These are phyloP conservation scores for Geotrichum australiense DNA, from an alignment of 1,139 yeast species.

Conservation along the genomic window DNA sequence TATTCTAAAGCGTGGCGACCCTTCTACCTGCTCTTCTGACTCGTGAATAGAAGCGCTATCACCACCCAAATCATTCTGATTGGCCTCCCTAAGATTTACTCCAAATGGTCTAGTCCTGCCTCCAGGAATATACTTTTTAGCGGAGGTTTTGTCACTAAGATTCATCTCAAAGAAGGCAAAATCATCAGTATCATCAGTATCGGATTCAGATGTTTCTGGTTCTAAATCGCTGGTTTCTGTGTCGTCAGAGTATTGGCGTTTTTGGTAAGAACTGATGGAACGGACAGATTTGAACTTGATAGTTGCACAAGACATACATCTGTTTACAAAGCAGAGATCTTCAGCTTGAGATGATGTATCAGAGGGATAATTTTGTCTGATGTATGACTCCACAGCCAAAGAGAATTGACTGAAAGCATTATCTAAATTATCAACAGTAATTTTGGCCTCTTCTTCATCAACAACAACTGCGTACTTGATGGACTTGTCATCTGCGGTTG, in stretches of 20 bases:
- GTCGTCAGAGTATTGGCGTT: background rate
- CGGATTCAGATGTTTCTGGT: background rate
- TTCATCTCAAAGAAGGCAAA: background rate
- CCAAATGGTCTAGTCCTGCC: background rate
- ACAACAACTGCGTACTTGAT: background rate
- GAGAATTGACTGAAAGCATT: background rate
- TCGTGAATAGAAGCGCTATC: no score
- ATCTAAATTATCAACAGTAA: background rate
- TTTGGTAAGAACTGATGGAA: background rate
- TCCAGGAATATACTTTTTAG: background rate
- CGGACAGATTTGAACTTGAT: background rate
- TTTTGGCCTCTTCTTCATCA: background rate
- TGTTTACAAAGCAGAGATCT: background rate
- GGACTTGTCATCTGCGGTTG: background rate
- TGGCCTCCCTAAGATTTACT: background rate
- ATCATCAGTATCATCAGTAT: background rate
- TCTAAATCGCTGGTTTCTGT: background rate
- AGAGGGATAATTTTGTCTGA: background rate
- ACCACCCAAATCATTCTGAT: background rate
- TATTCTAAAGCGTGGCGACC: no score
- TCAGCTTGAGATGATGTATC: background rate
- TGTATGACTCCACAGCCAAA: background rate
- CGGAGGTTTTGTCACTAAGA: background rate
- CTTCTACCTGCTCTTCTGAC: no score
- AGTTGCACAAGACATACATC: background rate